Evolutionary conservation across 2,329 filamentous ascomycete genomes (phyloP).

Genomic region (Ophiosphaerella herpotricha): DNA sequence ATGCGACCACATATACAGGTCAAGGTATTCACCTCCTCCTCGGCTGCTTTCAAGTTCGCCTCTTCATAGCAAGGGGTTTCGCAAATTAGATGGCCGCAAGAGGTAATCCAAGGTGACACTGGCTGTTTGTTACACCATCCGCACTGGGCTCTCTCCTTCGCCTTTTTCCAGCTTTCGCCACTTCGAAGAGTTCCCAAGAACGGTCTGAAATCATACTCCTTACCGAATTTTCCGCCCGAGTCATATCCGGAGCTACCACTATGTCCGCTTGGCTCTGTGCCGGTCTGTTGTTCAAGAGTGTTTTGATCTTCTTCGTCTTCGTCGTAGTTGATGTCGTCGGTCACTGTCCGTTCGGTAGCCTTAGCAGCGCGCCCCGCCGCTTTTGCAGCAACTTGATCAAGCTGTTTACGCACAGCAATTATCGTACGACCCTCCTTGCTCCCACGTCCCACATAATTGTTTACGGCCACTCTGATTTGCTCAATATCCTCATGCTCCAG

Average conservation of each 20-base stretch:
- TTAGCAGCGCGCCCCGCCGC: too few species aligned
- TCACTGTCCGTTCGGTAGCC: too few species aligned
- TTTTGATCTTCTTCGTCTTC: slow-evolving; percentile 1
- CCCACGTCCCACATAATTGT: slow-evolving; percentile 19
- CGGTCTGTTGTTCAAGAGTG: background rate
- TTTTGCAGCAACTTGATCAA: slow-evolving; percentile 28
- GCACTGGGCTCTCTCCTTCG: slow-evolving; percentile 52
- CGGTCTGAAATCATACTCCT: slow-evolving; percentile 47
- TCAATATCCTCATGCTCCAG: slow-evolving; percentile 53
- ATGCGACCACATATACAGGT: slow-evolving; percentile 32
- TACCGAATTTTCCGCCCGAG: slow-evolving; percentile 43
- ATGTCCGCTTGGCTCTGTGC: background rate
- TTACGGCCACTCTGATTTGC: slow-evolving; percentile 44
- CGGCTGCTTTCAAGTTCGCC: slow-evolving; percentile 28
- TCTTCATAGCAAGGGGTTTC: slow-evolving; percentile 49
- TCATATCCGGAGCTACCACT: background rate
- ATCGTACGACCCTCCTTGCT: slow-evolving; percentile 20
- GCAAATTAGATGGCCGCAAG: slow-evolving; percentile 64
- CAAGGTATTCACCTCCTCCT: too few species aligned
- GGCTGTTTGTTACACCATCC: slow-evolving; percentile 49
- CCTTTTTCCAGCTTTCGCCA: slow-evolving; percentile 44
- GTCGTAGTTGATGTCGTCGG: background rate
- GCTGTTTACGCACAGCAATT: slow-evolving; percentile 33
- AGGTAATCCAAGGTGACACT: slow-evolving; percentile 50
- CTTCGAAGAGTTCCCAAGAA: slow-evolving; percentile 45